phyloP scores from a whole-genome alignment of 2,329 filamentous ascomycete genomes.

The Laburnicola sp. region DNA sequence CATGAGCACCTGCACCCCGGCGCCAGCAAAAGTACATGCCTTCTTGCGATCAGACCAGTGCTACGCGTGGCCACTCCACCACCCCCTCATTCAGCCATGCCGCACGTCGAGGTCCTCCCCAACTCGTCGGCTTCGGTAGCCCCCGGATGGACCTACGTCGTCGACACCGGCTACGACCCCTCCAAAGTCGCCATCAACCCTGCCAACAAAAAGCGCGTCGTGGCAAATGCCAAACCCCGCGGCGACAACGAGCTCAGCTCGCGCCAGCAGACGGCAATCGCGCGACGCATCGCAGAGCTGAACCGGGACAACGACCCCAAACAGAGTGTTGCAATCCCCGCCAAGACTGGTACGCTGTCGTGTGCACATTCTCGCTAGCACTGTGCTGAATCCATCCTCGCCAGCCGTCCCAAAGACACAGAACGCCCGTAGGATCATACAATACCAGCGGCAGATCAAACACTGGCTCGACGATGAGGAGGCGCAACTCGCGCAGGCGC shows the following conservation, averaged over 20 bases:
- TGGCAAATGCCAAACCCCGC: slow-evolving; percentile 44
- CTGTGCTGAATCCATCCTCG: slow-evolving; percentile 4
- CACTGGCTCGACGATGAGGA: slow-evolving; percentile 82
- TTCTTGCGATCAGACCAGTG: neutral
- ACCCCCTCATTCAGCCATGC: slow-evolving; percentile 53
- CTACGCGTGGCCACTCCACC: neutral
- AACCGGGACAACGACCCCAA: slow-evolving; percentile 70
- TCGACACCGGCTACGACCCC: slow-evolving; percentile 67
- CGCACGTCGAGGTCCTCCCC: slow-evolving; percentile 81
- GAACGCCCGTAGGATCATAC: slow-evolving; percentile 72
- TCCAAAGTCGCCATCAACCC: slow-evolving; percentile 57
- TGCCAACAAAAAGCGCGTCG: slow-evolving; percentile 68
- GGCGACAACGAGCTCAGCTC: slow-evolving; percentile 67
- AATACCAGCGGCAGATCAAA: slow-evolving; percentile 79
- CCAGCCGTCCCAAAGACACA: slow-evolving; percentile 57
- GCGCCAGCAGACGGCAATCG: slow-evolving; percentile 79
- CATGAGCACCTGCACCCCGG: slow-evolving; percentile 10
- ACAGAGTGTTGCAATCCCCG: slow-evolving; percentile 49
- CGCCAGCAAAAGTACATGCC: too few species aligned
- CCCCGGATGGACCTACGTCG: slow-evolving; percentile 91
- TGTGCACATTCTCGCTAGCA: neutral
- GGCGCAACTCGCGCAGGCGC: slow-evolving; percentile 62
- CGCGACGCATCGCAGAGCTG: slow-evolving; percentile 79
- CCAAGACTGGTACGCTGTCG: slow-evolving; percentile 25
- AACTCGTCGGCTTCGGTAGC: slow-evolving; percentile 67